These are phyloP conservation scores for Rhodotorula sp. DNA, from an alignment of 1,284 basidiomycete species.

Conservation along the genomic window DNA sequence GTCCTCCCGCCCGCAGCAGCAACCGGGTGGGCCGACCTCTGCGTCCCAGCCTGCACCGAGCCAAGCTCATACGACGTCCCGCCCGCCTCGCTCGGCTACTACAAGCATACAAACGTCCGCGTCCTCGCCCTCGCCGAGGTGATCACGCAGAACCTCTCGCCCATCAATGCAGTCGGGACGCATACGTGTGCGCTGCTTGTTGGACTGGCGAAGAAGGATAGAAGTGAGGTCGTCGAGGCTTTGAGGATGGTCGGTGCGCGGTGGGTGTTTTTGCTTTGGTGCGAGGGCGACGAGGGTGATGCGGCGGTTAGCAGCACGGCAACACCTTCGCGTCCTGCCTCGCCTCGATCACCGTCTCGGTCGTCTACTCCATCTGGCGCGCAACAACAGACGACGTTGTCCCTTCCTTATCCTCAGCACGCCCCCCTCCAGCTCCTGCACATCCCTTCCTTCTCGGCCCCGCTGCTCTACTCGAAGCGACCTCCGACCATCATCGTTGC, in stretches of 20 bases:
- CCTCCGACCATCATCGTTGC: slow-evolving; percentile 38
- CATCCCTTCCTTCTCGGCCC: slow-evolving; percentile 21
- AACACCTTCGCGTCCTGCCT: neutral
- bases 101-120: slow-evolving; percentile 40
- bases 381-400: neutral
- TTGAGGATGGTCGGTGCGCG: slow-evolving; percentile 35
- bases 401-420: slow-evolving; percentile 33
- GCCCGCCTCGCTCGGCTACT: slow-evolving; percentile 15
- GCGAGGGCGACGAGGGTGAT: slow-evolving; percentile 15
- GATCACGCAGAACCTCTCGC: slow-evolving; percentile 37
- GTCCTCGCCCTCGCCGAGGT: slow-evolving; percentile 40
- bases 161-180: slow-evolving; percentile 40
- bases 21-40: slow-evolving; percentile 27
- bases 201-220: slow-evolving; percentile 26
- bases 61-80: slow-evolving; percentile 35
- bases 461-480: slow-evolving; percentile 25
- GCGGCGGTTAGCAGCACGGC: neutral
- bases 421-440: slow-evolving; percentile 19
- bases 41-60: slow-evolving; percentile 29
- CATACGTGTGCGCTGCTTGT: slow-evolving; percentile 36
- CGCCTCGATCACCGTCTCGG: neutral
- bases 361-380: neutral
- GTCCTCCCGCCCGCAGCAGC: slow-evolving; percentile 26
- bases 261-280: slow-evolving; percentile 30
- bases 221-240: slow-evolving; percentile 32